Percentiles rank a stretch among this genome's conserved stretches.
phyloP scores from a whole-genome alignment of 352 stramenopile species.

The Globisporangium apiculatum region DNA sequence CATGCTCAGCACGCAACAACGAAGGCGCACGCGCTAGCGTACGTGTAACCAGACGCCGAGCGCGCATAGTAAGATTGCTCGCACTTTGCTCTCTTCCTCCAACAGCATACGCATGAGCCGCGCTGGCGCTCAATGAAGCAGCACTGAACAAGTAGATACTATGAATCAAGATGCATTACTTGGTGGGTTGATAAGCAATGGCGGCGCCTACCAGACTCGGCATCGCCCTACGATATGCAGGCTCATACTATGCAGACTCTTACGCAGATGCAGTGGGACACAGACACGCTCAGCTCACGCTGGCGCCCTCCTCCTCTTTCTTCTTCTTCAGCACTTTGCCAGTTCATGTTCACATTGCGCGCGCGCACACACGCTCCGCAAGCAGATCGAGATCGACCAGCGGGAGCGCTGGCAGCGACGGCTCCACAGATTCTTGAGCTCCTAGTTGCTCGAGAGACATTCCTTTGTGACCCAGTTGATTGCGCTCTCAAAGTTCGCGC shows the following conservation, averaged over 20 bases:
- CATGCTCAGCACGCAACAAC: no score
- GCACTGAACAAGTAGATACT: neutral
- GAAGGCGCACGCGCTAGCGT: no score
- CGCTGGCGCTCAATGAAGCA: neutral
- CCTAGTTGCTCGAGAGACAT: slow-evolving; percentile 20
- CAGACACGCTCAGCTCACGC: neutral
- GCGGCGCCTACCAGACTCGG: neutral
- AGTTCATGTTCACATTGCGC: neutral
- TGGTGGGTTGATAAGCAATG: no score
- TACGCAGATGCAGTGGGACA: neutral
- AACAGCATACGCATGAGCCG: no score
- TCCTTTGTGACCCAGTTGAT: slow-evolving; percentile 37
- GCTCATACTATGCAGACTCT: neutral
- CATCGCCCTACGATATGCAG: neutral
- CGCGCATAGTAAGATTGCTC: no score
- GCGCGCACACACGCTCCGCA: neutral
- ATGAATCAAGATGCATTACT: neutral
- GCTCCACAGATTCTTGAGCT: neutral
- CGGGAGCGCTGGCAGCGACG: no score
- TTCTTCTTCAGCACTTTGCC: neutral
- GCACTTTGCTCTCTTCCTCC: no score
- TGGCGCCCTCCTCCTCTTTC: neutral
- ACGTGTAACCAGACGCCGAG: no score
- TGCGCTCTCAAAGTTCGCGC: slow-evolving; percentile 34
- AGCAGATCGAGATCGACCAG: neutral